phyloP scores from a whole-genome alignment of 306 rosid species.

The Begonia fuchsioides region DNA sequence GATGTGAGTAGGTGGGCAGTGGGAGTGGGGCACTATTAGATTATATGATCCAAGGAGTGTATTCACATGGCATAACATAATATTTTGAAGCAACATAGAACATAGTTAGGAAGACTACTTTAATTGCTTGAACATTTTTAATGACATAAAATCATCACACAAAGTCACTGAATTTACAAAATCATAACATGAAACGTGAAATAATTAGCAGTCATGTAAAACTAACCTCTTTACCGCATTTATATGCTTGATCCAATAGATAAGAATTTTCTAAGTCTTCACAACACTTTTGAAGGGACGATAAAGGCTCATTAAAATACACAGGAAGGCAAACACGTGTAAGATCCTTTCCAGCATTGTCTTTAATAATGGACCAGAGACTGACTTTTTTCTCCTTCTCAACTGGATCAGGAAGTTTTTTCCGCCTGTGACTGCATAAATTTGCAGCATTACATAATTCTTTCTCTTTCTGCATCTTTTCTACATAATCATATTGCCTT shows the following conservation, averaged over 20 bases:
- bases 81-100: no score
- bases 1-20: no score
- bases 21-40: no score
- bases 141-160: no score
- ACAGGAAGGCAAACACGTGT: constrained; percentile 93
- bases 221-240: constrained; percentile 68
- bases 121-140: no score
- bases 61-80: no score
- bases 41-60: no score
- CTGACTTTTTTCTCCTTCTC: constrained; percentile 98
- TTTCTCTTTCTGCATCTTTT: constrained; percentile 24
- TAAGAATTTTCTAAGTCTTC: constrained; percentile 92
- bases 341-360: constrained; percentile 97
- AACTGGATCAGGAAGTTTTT: constrained; percentile 73
- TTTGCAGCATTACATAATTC: constrained; percentile 15
- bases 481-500: constrained; percentile 23
- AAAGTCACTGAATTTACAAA: no score
- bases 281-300: constrained; percentile 92
- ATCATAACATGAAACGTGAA: background rate
- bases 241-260: constrained; percentile 81
- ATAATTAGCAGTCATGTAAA: background rate
- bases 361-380: constrained; percentile 96
- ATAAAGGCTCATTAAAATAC: constrained; percentile 94
- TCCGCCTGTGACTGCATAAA: constrained; percentile 51
- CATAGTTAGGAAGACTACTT: no score